Evolutionary conservation across 106 monocot species (phyloP), one percentile per base, ranked within the genome.

Genomic region (Xerophyta viscosa): DNA sequence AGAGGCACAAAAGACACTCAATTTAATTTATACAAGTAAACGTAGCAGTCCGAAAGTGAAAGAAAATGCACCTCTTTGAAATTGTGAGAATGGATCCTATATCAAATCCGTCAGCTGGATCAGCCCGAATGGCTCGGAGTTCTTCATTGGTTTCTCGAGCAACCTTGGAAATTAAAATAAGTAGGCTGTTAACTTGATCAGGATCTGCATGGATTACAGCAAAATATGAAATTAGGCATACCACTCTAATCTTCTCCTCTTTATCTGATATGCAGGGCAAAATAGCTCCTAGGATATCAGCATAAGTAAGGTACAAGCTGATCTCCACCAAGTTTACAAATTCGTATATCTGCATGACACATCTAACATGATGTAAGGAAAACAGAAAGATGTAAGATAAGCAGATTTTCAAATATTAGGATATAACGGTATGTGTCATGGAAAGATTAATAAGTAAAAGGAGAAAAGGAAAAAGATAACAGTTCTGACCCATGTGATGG

Each of bases 91-190:
- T 74, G 19, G 80, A 68, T 22, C 71, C 84, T 46, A 94, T 70
- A 51, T 88, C 78, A 73, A 91, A 94, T 58, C 84, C 81, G 54
- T 81, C 88, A 49, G 81, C 46, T 30, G 88, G 83, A 67, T 84
- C 81, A 59, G 81, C 83, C 60, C 48, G 68, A 43, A 94, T 70
- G 28, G 66, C 52, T 49, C 94, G 84, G 69, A 94, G 88, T 51
- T 88, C 94, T 36, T 88, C 88, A 84, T 94, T 94, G 20, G 94
- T 94, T 78, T 94, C 94, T 65, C 88, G 84, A 29, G 94, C 88
- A 78, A 88, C 77, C 88, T 86, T 28, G 45, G 29, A 3, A 60
- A 8, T 1, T 29, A 50, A 37, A 41, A 7, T 3, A 28, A 37
- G 20, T 0, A 42, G 37, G 15, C 28, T 37, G 31, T 41, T 27